phyloP scores from a whole-genome alignment of 371 early-diverging fungal genomes.

The Parasitella parasitica region DNA sequence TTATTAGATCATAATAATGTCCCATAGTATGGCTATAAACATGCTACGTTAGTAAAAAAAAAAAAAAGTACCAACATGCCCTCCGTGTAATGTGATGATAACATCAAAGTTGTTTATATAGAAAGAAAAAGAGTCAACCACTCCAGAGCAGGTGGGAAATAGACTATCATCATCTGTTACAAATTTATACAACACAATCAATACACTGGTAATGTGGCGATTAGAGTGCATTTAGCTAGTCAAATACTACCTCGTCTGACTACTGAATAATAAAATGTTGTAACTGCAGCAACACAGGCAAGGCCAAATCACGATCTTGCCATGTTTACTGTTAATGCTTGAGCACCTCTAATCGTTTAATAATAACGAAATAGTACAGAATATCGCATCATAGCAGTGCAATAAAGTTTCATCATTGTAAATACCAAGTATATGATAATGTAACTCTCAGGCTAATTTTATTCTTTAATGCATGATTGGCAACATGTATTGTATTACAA shows the following conservation, averaged over 20 bases:
- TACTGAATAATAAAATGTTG: background rate
- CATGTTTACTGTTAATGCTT: background rate
- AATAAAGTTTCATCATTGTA: background rate
- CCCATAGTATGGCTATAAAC: background rate
- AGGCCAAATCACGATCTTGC: background rate
- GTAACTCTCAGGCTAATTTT: background rate
- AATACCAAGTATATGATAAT: no score
- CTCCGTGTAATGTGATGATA: background rate
- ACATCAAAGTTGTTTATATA: background rate
- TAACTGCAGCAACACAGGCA: background rate
- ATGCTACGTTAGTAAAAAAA: background rate
- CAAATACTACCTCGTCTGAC: background rate
- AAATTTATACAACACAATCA: no score
- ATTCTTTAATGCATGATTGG: background rate
- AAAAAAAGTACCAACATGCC: background rate
- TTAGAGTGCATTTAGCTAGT: background rate
- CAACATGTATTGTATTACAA: background rate
- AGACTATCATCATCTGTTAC: no score
- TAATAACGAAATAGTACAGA: constrained; percentile 2
- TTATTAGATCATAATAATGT: background rate
- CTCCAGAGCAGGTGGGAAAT: no score
- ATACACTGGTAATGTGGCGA: no score
- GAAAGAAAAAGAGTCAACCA: background rate
- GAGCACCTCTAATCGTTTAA: background rate
- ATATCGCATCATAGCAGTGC: constrained; percentile 2